These are phyloP conservation scores for Metarhizium brunneum DNA, from an alignment of 2,329 filamentous ascomycete genomes.

Conservation along the genomic window DNA sequence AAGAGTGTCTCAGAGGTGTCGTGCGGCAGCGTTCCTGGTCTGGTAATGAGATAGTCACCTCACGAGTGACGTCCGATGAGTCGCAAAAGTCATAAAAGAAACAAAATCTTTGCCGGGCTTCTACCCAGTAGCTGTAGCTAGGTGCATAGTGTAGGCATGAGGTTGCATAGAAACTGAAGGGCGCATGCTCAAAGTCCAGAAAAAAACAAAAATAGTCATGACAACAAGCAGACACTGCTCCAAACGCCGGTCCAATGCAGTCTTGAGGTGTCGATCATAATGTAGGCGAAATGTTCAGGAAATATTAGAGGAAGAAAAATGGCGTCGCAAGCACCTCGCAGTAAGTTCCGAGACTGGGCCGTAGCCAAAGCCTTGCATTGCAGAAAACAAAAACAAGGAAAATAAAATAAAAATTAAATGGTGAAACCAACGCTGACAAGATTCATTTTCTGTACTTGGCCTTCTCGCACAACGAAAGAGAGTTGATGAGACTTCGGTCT, in stretches of 20 bases:
- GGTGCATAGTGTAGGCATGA: background rate
- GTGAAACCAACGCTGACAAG: background rate
- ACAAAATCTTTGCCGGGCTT: background rate
- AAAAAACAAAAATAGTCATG: background rate
- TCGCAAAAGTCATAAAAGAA: background rate
- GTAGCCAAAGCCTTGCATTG: constrained; percentile 2
- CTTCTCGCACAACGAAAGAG: background rate
- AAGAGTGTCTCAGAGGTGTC: background rate
- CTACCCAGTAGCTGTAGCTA: background rate
- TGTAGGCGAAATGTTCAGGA: background rate
- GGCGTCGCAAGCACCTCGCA: background rate
- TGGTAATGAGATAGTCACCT: background rate
- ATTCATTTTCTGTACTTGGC: background rate
- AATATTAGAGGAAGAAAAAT: background rate
- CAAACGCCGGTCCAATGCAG: constrained; percentile 7
- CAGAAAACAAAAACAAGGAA: background rate
- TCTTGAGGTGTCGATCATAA: constrained; percentile 2
- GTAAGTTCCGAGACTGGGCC: background rate
- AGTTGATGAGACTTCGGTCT: background rate
- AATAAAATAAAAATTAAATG: background rate
- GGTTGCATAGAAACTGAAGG: background rate
- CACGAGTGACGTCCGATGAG: background rate
- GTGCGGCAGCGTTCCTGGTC: background rate
- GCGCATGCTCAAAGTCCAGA: background rate
- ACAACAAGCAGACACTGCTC: background rate